Percentiles rank a stretch among this genome's conserved stretches.
These are phyloP conservation scores for Ceratobasidium sp. DNA, from an alignment of 1,284 basidiomycete genomes.

Conservation along the genomic window DNA sequence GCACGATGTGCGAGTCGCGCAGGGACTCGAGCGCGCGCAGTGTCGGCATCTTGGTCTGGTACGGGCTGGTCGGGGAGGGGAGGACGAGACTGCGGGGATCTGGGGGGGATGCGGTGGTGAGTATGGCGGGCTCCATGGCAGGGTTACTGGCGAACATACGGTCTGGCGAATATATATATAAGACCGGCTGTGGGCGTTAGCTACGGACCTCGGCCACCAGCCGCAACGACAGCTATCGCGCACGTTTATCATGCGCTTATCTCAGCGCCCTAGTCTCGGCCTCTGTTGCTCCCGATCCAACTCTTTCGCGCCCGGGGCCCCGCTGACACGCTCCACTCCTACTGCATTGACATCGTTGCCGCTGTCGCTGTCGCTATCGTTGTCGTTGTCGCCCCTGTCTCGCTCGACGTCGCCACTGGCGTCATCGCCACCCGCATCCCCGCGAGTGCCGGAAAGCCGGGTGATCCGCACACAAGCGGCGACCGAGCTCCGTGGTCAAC, in stretches of 20 bases:
- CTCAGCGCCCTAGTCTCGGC: neutral
- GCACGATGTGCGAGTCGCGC: constrained; percentile 39
- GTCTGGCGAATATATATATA: neutral
- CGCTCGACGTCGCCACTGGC: neutral
- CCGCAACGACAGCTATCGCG: constrained; percentile 8
- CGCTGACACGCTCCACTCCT: neutral
- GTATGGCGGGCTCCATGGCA: constrained; percentile 20
- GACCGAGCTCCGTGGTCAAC: constrained; percentile 7
- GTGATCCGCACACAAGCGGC: constrained; percentile 14
- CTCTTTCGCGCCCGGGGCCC: neutral
- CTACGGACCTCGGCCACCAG: constrained; percentile 26
- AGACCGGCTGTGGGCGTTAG: neutral
- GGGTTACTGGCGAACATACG: neutral
- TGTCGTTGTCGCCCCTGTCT: neutral
- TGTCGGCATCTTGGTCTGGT: constrained; percentile 4
- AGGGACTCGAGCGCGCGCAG: constrained; percentile 35
- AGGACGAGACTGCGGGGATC: constrained; percentile 27
- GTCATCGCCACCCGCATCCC: neutral
- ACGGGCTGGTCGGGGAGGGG: constrained; percentile 6
- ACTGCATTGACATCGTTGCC: neutral
- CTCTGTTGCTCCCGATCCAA: neutral
- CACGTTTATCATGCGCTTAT: constrained; percentile 24
- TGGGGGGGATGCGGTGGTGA: constrained; percentile 15
- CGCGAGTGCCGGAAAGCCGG: constrained; percentile 20
- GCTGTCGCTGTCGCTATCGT: neutral